These are phyloP conservation scores for Cyclotella choctawhatcheeana DNA, from an alignment of 108 stramenopile genomes.

Conservation along the genomic window DNA sequence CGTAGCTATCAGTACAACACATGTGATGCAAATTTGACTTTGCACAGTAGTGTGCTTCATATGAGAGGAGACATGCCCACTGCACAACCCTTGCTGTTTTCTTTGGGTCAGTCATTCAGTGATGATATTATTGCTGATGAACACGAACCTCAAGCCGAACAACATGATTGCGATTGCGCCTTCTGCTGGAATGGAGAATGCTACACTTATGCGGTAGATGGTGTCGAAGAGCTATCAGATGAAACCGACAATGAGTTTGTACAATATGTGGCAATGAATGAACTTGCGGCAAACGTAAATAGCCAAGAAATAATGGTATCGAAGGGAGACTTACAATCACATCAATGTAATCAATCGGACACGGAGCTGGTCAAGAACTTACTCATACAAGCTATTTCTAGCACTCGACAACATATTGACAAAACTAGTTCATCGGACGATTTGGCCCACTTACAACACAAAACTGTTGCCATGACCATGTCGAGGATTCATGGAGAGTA, in stretches of 20 bases:
- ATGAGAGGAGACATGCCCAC: constrained; percentile 58
- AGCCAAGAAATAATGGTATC: neutral
- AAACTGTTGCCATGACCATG: constrained; percentile 30
- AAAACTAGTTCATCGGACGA: neutral
- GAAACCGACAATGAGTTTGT: neutral
- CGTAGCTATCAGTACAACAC: constrained; percentile 14
- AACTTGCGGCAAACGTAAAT: constrained; percentile 12
- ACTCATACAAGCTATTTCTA: constrained; percentile 28
- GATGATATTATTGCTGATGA: neutral
- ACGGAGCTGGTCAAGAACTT: constrained; percentile 43
- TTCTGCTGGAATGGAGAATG: constrained; percentile 89
- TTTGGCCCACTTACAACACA: constrained; percentile 17
- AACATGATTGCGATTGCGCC: constrained; percentile 28
- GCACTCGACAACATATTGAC: neutral
- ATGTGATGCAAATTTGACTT: constrained; percentile 3
- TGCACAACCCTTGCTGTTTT: constrained; percentile 58
- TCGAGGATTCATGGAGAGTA: constrained; percentile 52
- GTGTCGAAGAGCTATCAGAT: neutral
- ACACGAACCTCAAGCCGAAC: neutral
- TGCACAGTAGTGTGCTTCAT: constrained; percentile 73
- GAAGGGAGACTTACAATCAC: constrained; percentile 5
- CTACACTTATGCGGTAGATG: constrained; percentile 45
- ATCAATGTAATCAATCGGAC: constrained; percentile 37
- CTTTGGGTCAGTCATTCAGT: neutral
- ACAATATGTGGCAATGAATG: constrained; percentile 17